phyloP scores from a whole-genome alignment of 768 basidiomycete species.

The Pilatotrama ljubarskyi region DNA sequence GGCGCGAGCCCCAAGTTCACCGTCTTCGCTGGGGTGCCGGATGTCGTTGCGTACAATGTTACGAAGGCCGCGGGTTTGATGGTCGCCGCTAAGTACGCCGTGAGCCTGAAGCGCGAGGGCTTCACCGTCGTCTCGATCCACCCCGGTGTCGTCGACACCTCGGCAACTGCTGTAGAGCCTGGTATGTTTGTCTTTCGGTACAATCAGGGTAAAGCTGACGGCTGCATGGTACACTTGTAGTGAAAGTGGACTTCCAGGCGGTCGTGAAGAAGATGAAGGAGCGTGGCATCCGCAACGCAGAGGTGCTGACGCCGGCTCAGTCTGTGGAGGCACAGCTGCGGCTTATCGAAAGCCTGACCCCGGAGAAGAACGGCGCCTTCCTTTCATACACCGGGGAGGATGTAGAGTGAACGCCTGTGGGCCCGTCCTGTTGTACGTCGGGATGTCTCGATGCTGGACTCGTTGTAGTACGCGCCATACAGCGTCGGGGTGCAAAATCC shows the following conservation, averaged over 20 bases:
- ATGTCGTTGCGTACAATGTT: neutral
- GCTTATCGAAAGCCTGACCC: neutral
- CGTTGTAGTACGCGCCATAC: too few species aligned
- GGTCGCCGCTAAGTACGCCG: constrained; percentile 7
- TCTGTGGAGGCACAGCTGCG: constrained; percentile 9
- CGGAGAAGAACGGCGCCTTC: constrained; percentile 4
- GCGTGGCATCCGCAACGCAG: neutral
- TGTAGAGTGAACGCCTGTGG: too few species aligned
- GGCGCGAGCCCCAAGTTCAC: constrained; percentile 31
- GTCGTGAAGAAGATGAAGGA: neutral
- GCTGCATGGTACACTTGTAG: neutral
- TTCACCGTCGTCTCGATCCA: neutral
- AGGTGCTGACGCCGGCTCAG: constrained; percentile 9
- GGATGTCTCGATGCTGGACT: too few species aligned
- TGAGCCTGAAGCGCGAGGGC: neutral
- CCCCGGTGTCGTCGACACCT: constrained; percentile 1
- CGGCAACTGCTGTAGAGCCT: neutral
- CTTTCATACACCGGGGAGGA: neutral
- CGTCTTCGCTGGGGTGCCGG: constrained; percentile 7
- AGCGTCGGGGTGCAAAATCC: too few species aligned
- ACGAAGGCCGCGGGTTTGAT: constrained; percentile 6
- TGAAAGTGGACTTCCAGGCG: constrained; percentile 1
- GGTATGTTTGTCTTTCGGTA: neutral
- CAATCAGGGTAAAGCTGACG: neutral
- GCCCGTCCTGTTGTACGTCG: too few species aligned